These are phyloP conservation scores for Suillus subluteus DNA, from an alignment of 768 basidiomycete species.

Conservation along the genomic window DNA sequence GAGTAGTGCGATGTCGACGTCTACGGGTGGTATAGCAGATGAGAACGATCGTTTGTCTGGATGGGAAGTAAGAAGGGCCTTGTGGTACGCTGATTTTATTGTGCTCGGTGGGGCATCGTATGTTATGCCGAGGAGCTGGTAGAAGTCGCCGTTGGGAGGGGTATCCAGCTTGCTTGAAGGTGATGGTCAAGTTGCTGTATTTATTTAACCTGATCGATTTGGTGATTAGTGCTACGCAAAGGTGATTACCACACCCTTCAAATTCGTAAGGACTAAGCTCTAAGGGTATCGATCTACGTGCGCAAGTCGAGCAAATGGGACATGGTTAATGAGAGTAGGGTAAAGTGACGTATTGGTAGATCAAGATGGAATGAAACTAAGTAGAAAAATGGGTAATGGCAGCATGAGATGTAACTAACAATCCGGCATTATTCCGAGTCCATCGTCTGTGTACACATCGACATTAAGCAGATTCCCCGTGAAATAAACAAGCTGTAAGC, in stretches of 20 bases:
- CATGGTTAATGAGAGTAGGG: background rate
- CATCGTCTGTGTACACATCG: slow-evolving; percentile 8
- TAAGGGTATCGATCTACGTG: slow-evolving; percentile 3
- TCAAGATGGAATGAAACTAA: background rate
- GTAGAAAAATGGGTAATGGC: background rate
- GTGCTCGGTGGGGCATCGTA: slow-evolving; percentile 52
- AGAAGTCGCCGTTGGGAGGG: slow-evolving; percentile 49
- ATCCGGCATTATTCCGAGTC: slow-evolving; percentile 3
- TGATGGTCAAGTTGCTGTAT: background rate
- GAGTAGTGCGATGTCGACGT: slow-evolving; percentile 56
- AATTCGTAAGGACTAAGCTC: background rate
- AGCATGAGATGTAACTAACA: slow-evolving; percentile 1
- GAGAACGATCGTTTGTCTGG: slow-evolving; percentile 55
- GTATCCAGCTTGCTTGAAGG: slow-evolving; percentile 20
- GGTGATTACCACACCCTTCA: slow-evolving; percentile 1
- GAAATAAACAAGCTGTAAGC: background rate
- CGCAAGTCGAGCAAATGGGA: background rate
- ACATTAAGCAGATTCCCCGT: slow-evolving; percentile 1
- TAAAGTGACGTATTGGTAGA: slow-evolving; percentile 1
- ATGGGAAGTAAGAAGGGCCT: slow-evolving; percentile 62
- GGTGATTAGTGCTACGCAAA: background rate
- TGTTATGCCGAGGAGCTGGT: slow-evolving; percentile 57
- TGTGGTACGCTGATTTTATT: slow-evolving; percentile 74
- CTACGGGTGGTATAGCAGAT: slow-evolving; percentile 28
- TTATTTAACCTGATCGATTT: background rate